A percentile compares a stretch with the other conserved stretches of the same genome.
Conservation (phyloP, 2,329 filamentous ascomycete genomes). For the Elsinoe batatas region DNA sequence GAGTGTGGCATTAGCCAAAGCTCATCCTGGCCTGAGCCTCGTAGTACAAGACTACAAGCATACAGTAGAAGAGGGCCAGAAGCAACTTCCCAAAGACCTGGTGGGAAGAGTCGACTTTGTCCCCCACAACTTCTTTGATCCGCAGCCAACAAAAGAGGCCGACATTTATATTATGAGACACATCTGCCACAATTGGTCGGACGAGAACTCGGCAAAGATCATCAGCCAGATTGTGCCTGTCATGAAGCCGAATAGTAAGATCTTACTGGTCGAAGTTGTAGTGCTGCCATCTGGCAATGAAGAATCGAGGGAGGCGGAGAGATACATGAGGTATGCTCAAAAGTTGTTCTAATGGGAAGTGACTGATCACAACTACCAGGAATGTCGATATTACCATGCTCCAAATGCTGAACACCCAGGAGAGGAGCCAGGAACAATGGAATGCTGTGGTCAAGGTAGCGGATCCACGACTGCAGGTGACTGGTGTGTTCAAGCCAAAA, state of each 20-base stretch:
- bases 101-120: conserved; percentile 15
- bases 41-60: conserved; percentile 37
- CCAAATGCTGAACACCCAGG: neutral
- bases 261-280: neutral
- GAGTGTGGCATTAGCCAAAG: conserved; percentile 31
- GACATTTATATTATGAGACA: conserved; percentile 21
- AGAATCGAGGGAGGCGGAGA: neutral
- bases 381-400: neutral
- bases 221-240: conserved; percentile 16
- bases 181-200: conserved; percentile 19
- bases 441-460: neutral
- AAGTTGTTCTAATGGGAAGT: neutral
- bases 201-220: conserved; percentile 19
- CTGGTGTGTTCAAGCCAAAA: no score
- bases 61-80: conserved; percentile 11
- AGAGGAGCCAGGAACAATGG: neutral
- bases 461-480: no score
- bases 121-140: conserved; percentile 22
- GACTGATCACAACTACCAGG: neutral
- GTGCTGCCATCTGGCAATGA: neutral
- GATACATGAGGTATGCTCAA: no score
- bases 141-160: conserved; percentile 22
- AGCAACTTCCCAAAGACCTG: neutral
- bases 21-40: conserved; percentile 34
- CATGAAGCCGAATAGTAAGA: neutral